Base-by-base conservation (phyloP, 2,329 filamentous ascomycete genomes). In the Colletotrichum australisinense region DNA sequence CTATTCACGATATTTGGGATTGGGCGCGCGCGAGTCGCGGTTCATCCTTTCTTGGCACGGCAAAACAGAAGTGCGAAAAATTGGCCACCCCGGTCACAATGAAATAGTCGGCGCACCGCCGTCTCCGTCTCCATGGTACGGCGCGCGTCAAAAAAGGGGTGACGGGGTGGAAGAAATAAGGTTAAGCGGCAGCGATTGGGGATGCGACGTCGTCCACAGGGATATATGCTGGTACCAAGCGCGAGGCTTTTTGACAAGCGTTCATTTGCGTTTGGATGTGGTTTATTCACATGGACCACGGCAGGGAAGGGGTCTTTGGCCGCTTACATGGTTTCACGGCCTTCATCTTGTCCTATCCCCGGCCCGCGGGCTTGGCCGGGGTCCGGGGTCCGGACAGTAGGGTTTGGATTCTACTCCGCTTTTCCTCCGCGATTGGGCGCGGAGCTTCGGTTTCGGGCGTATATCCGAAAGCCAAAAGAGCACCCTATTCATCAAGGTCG, bases 21-120 rank as follows among this genome's bases (percentile, higher is more conserved):
- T 12, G 16, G 22, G 57, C 32, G 16, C 26, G 59, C 69, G 64
- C 64, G 64, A 72, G 35, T 72, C 58, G 58, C 35, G 16, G 69
- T 72, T 63, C 58, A 58, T 72, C 64, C 56, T 63, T 69, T 63
- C 69, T 63, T 46, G 24, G 16, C 49, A 49, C 30, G 11, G 55
- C 24, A 26, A 26, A 53, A 22, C 60, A 38, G 32, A 64, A 42
- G 11, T 35, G 52, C 26, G 19, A 19, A 32, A 28, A 16, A 12
- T 30, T 32, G 60, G 60, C 53, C 14, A 24, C 42, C 57, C 28
- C 26, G 46, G 19, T 59, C 19, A 59, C 58, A 52, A 68, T 28
- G 22, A n/a, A 49, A 35, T 49, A 38, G 28, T n/a, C 69, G 64
- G 64, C 69, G 58, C 69, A 11, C 49, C 63, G 69, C 69, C 63